A percentile compares a stretch with the other conserved stretches of the same genome.
phyloP scores from a whole-genome alignment of 2,329 filamentous ascomycete genomes.

The Alternaria sp. region DNA sequence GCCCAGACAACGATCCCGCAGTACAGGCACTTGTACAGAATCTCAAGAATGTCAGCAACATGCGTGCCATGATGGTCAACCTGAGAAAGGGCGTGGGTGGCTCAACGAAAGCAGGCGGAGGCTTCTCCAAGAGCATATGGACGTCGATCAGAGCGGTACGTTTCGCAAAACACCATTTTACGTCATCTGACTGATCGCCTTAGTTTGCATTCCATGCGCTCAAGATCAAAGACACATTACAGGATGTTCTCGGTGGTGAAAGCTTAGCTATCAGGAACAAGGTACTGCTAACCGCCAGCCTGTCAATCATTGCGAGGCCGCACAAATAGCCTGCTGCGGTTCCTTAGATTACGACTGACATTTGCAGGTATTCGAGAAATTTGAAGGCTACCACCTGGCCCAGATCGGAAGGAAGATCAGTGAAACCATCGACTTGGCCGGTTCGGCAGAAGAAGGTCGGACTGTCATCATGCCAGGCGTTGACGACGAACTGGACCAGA shows the following conservation, averaged over 20 bases:
- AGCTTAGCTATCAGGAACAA: constrained; percentile 61
- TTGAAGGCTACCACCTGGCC: constrained; percentile 66
- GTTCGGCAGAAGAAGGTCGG: constrained; percentile 72
- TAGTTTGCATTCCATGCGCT: constrained; percentile 75
- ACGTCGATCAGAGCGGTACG: constrained; percentile 65
- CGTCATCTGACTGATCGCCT: background rate
- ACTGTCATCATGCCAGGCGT: constrained; percentile 76
- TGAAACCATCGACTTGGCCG: constrained; percentile 77
- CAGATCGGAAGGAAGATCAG: constrained; percentile 74
- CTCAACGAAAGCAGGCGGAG: constrained; percentile 55
- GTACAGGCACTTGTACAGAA: constrained; percentile 64
- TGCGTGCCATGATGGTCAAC: constrained; percentile 71
- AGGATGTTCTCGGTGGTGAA: constrained; percentile 62
- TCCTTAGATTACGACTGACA: background rate
- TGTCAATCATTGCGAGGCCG: background rate
- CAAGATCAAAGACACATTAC: constrained; percentile 70
- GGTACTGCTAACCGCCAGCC: constrained; percentile 44
- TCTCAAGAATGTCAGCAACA: constrained; percentile 76
- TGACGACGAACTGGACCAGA: constrained; percentile 74
- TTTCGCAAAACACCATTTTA: background rate
- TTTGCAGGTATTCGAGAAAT: constrained; percentile 62
- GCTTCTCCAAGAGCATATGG: constrained; percentile 74
- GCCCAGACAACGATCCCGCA: constrained; percentile 68
- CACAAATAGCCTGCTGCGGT: fast-evolving
- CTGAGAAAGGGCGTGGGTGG: constrained; percentile 79